Evolutionary conservation across 805 yeast genomes (phyloP).

Genomic region (Saturnispora dispora): DNA sequence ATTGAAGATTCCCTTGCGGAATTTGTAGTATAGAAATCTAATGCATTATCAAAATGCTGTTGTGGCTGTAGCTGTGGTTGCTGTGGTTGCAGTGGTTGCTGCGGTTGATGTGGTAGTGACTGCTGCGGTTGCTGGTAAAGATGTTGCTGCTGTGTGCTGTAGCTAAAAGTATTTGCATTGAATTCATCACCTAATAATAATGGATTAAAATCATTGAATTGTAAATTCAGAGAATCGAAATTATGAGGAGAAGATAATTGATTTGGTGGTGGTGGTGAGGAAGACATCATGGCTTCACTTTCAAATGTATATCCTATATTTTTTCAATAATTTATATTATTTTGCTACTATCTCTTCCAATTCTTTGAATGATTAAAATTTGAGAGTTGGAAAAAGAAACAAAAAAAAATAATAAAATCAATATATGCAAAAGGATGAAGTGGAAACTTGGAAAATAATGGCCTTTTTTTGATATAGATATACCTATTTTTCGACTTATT

Average conservation of each 20-base stretch:
- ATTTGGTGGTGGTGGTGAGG: conserved; percentile 27
- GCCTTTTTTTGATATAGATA: neutral
- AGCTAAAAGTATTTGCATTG: neutral
- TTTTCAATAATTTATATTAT: neutral
- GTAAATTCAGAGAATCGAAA: neutral
- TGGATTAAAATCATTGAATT: neutral
- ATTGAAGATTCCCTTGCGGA: neutral
- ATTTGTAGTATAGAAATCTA: conserved; percentile 1
- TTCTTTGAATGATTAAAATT: neutral
- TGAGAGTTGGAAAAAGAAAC: neutral
- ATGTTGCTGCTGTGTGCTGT: neutral
- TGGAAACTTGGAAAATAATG: neutral
- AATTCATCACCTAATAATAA: neutral
- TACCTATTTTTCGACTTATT: neutral
- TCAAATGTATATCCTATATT: neutral
- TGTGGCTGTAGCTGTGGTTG: conserved; percentile 6
- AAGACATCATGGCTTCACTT: conserved; percentile 25
- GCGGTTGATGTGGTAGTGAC: conserved; percentile 3
- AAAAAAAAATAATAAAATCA: no score
- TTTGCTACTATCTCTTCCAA: neutral
- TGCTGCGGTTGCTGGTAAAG: conserved; percentile 2
- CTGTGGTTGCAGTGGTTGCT: conserved; percentile 2
- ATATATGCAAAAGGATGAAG: neutral
- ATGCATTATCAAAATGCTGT: neutral
- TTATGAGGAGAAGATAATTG: conserved; percentile 4